Evolutionary conservation across 192 early-diverging fungal genomes (phyloP).

Genomic region (Coemansia umbellata): DNA sequence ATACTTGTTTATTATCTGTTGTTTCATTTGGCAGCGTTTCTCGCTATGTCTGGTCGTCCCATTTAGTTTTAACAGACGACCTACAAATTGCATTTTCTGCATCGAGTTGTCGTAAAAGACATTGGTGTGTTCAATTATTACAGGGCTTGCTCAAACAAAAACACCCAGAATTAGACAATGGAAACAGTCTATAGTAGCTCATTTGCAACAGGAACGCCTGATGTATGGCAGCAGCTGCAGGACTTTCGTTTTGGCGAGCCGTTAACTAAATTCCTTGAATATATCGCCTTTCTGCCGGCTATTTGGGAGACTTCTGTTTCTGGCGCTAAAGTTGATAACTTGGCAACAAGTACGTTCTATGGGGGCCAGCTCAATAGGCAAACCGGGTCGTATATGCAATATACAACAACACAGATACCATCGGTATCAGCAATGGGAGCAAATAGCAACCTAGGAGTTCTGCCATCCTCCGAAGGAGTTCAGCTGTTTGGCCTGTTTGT

Average conservation of each 20-base stretch:
- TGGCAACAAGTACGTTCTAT: not conserved
- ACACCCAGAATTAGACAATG: not conserved
- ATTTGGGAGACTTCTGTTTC: slow-evolving; percentile 6
- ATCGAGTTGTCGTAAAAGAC: too few relatives aligned
- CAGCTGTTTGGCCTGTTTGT: slow-evolving; percentile 46
- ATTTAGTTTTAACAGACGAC: too few relatives aligned
- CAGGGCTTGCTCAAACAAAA: not conserved
- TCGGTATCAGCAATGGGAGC: not conserved
- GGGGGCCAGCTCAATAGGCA: not conserved
- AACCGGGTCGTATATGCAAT: too few relatives aligned
- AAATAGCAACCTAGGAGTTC: slow-evolving; percentile 1
- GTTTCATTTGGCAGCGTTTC: too few relatives aligned
- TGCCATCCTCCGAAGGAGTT: slow-evolving; percentile 5
- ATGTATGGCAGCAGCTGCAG: slow-evolving; percentile 50
- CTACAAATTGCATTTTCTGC: too few relatives aligned
- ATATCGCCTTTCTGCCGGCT: slow-evolving; percentile 10
- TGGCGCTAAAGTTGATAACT: not conserved
- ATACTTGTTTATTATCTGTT: too few relatives aligned
- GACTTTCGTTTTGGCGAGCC: slow-evolving; percentile 23
- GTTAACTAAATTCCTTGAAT: slow-evolving; percentile 13
- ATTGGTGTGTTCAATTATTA: too few relatives aligned
- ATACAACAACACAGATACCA: not conserved
- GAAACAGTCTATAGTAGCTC: not conserved
- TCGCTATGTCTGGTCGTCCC: too few relatives aligned
- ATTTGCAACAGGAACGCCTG: slow-evolving; percentile 9